Percentiles rank a stretch among this genome's conserved stretches.
Conservation (phyloP, 2,329 filamentous ascomycete species). For the Botrytis elliptica region DNA sequence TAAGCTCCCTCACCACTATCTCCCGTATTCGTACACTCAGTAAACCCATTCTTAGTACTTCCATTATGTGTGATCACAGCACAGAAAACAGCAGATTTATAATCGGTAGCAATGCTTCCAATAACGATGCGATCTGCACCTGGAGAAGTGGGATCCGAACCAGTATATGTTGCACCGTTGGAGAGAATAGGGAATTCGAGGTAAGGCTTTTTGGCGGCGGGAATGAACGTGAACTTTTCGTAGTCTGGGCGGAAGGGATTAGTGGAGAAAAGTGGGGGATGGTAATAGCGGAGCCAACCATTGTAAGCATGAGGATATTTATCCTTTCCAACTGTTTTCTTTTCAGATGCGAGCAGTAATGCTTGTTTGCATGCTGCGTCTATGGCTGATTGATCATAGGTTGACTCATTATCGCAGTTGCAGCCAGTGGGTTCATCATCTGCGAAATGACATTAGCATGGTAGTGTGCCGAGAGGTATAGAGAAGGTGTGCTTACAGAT, state of each 20-base stretch:
- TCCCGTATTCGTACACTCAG: conserved; percentile 36
- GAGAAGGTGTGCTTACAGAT: conserved; percentile 1
- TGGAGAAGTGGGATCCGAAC: conserved; percentile 33
- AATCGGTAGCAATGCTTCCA: conserved; percentile 36
- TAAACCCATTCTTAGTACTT: conserved; percentile 36
- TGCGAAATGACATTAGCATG: not conserved
- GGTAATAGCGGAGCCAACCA: conserved; percentile 19
- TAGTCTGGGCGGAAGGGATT: conserved; percentile 29
- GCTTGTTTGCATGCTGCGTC: conserved; percentile 34
- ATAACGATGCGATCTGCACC: conserved; percentile 40
- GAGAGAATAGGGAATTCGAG: conserved; percentile 39
- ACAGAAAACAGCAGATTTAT: conserved; percentile 36
- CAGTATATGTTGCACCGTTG: conserved; percentile 29
- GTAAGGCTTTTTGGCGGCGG: conserved; percentile 35
- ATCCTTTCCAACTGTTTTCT: conserved; percentile 32
- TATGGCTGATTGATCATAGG: conserved; percentile 33
- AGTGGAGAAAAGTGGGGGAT: not conserved
- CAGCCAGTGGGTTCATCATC: conserved; percentile 30
- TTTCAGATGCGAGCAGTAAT: conserved; percentile 32
- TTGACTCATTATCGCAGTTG: conserved; percentile 32
- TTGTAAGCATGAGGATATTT: conserved; percentile 40
- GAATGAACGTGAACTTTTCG: conserved; percentile 38
- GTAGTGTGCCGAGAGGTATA: not conserved
- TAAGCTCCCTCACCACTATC: conserved; percentile 26
- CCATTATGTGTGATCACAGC: conserved; percentile 39